Base-by-base conservation (phyloP, 2,329 filamentous ascomycete genomes). In the Xylariaceae sp. region DNA sequence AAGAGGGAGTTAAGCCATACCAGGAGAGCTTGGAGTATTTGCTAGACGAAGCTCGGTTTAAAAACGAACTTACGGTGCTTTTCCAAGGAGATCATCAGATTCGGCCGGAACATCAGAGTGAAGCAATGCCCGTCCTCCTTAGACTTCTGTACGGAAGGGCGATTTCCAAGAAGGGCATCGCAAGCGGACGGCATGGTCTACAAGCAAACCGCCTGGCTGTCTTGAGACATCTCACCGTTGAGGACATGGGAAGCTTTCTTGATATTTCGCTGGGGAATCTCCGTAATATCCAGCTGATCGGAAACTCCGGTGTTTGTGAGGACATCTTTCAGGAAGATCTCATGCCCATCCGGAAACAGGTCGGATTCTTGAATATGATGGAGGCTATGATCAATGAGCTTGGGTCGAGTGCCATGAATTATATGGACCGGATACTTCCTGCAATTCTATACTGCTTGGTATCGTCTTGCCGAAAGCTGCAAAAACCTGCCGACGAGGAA, bases 301-400 rank as follows among this genome's bases (percentile, higher is more conserved):
- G 83, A 48, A 75, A 81, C 9, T 70, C 76, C 1, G 66, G 75
- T 4, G 67, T 85, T 6, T 75, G 82, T 2, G 78, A 84, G 46
- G 77, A 82, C 53, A 70, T 80, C 1, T 83, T 92, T 45, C 72
- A 79, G 1, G 75, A 80, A 24, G 84, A 90, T 40, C 61, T 89
- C 11, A 75, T 93, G 23, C 82, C 85, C 14, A 76, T 83, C 9
- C 86, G 93, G 67, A 95, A 93, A 73, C 94, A 97, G 73, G 84
- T 95, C 56, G 95, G 96, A 78, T 86, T 97, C 70, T 78, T 96
- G 48, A 96, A 96, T 70, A 95, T 98, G 91, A 82, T 95, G 46
- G 88, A 92, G 58, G 87, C 94, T 9, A 86, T 98, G 71, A 86
- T 98, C 58, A 89, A 89, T 55, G 92, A 95, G 50, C 83, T 98